These are phyloP conservation scores for Cyclocybe aegerita DNA, from an alignment of 768 basidiomycete genomes.

Conservation along the genomic window DNA sequence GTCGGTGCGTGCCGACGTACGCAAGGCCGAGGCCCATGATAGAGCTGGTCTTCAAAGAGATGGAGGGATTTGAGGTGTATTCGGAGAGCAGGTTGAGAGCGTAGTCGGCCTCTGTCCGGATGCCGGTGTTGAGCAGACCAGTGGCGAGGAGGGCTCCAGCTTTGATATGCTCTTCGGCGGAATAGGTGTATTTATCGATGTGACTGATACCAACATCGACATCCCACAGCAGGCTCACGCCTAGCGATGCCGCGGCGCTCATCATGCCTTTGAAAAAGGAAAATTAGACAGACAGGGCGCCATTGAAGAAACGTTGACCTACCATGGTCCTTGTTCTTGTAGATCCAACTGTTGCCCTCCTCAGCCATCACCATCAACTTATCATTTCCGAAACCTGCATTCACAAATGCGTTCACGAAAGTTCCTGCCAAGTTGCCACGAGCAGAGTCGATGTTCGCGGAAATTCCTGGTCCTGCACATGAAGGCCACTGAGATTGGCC, in stretches of 20 bases:
- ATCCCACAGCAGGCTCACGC: slow-evolving; percentile 93
- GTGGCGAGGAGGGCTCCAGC: slow-evolving; percentile 95
- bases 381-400: slow-evolving; percentile 98
- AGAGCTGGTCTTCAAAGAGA: slow-evolving; percentile 80
- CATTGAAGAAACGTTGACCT: slow-evolving; percentile 14
- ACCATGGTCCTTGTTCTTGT: slow-evolving; percentile 99
- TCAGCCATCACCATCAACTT: slow-evolving; percentile 97
- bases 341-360: slow-evolving; percentile 97
- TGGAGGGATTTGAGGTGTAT: slow-evolving; percentile 84
- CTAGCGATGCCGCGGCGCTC: slow-evolving; percentile 93
- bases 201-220: slow-evolving; percentile 91
- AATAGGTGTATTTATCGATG: slow-evolving; percentile 97
- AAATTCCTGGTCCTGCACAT: slow-evolving; percentile 56
- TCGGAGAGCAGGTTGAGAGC: slow-evolving; percentile 89
- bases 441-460: slow-evolving; percentile 87
- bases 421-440: slow-evolving; percentile 93
- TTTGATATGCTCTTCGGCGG: slow-evolving; percentile 96
- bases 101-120: slow-evolving; percentile 91
- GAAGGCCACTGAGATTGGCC: not conserved
- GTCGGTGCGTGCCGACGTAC: slow-evolving; percentile 90
- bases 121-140: slow-evolving; percentile 85
- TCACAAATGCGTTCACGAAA: slow-evolving; percentile 98
- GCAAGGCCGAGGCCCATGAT: slow-evolving; percentile 94
- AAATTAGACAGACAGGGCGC: not conserved
- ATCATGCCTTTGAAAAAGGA: slow-evolving; percentile 70